Evolutionary conservation across 805 yeast genomes (phyloP).

Genomic region (Kodamaea nitidulidarum): DNA sequence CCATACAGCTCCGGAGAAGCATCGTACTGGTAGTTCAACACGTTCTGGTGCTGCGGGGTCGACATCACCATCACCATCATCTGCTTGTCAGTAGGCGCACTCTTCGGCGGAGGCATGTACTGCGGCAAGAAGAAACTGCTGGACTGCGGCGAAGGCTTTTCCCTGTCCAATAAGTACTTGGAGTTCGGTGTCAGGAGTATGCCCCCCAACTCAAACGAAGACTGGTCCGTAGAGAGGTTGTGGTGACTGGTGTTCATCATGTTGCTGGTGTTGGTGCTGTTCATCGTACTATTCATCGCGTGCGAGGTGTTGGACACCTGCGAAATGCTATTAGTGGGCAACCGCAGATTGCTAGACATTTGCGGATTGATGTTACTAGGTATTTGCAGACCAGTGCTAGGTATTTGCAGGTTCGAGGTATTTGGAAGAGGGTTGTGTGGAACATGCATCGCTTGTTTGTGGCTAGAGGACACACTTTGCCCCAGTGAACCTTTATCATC

Average conservation of each 20-base stretch:
- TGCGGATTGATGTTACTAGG: no score
- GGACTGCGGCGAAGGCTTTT: slow-evolving; percentile 33
- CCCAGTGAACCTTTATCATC: background rate
- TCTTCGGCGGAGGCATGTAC: slow-evolving; percentile 19
- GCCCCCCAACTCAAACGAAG: slow-evolving; percentile 37
- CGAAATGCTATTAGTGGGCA: no score
- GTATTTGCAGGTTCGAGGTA: no score
- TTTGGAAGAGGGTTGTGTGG: no score
- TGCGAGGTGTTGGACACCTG: background rate
- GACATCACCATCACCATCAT: slow-evolving; percentile 37
- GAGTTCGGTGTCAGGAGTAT: slow-evolving; percentile 38
- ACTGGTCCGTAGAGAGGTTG: slow-evolving; percentile 37
- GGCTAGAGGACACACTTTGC: no score
- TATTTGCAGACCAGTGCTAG: no score
- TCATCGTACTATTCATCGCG: slow-evolving; percentile 7
- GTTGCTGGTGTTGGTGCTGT: slow-evolving; percentile 15
- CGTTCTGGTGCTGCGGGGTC: slow-evolving; percentile 38
- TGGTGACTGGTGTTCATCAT: slow-evolving; percentile 31
- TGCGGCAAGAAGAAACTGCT: slow-evolving; percentile 7
- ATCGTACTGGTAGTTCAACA: slow-evolving; percentile 23
- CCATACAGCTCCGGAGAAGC: slow-evolving; percentile 11
- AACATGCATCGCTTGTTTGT: no score
- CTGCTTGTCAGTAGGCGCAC: slow-evolving; percentile 4
- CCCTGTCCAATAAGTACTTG: slow-evolving; percentile 37
- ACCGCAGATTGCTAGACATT: slow-evolving; percentile 1